Evolutionary conservation across 2,329 filamentous ascomycete species (phyloP), one percentile per base, ranked within the genome.

Genomic region (Zymoseptoria crescenta): DNA sequence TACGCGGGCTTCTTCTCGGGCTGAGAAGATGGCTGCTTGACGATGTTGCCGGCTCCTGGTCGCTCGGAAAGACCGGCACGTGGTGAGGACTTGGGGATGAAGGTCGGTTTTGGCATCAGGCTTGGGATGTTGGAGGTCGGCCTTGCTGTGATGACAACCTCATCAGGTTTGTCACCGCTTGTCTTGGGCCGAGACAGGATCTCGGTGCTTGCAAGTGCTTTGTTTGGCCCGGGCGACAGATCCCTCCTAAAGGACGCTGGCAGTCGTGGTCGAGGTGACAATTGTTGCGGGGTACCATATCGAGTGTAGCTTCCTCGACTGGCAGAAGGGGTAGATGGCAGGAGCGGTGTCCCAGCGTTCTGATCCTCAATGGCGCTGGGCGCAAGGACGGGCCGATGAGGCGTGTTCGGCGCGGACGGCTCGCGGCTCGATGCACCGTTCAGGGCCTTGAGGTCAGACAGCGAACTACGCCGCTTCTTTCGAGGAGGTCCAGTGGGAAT

Each of bases 391-490:
- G 64, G 61, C n/a, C 67, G 62, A 30, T 65, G 67, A 10, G 62
- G 59, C 4, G 67, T 56, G 20, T 58, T 54, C 29, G 69, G 64
- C n/a, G 64, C 65, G n/a, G 55, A 57, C 3, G 65, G 58, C 30
- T 67, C 65, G 54, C 54, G 58, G 30, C 64, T 62, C n/a, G 67
- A 63, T 21, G 68, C 58, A 4, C 56, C 81, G 75, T 93, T 86
- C 19, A 89, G 77, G 58, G 78, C 81, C 65, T 85, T 88, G 53
- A 97, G 80, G 72, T 97, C 93, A 4, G 92, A 96, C 49, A 97
- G 77, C 27, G 92, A 96, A 75, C 92, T 96, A 71, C 93, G 86
- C 57, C 93, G 83, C 77, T 96, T 96, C 76, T 87, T 92, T 71
- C 83, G 86, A 51, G 78, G 75, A n/a, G 73, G 73, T 63, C 68